A percentile compares a stretch with the other conserved stretches of the same genome.
Evolutionary conservation across 73 alveolate species (phyloP).

Genomic region (Paramecium sonneborni): DNA sequence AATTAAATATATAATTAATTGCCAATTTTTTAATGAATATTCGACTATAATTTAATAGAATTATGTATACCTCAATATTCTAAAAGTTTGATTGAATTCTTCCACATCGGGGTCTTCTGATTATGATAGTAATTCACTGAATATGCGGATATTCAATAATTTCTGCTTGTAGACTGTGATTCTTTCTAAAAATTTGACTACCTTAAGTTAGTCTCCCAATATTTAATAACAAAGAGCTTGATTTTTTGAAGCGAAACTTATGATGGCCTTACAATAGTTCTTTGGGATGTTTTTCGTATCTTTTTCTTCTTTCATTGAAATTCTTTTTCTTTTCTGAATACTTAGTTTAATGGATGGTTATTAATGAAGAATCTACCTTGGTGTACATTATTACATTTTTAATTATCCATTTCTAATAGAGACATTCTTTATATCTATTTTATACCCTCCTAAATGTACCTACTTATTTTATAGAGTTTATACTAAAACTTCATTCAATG

Average conservation of each 20-base stretch:
- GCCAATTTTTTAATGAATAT: background rate
- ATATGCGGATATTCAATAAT: background rate
- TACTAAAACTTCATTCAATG: background rate
- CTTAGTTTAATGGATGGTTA: background rate
- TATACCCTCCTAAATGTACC: background rate
- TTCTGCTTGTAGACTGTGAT: background rate
- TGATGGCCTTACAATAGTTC: conserved; percentile 50
- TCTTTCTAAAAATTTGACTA: conserved; percentile 5
- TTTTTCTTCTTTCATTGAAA: background rate
- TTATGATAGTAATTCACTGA: background rate
- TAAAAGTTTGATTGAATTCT: conserved; percentile 11
- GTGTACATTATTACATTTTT: background rate
- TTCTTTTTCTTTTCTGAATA: background rate
- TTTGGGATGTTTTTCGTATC: conserved; percentile 48
- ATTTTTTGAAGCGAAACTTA: conserved; percentile 28
- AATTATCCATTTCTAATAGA: background rate
- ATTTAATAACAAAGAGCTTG: background rate
- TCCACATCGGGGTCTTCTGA: conserved; percentile 18
- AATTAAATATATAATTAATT: conserved; percentile 9
- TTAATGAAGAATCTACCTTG: background rate
- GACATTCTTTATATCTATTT: background rate
- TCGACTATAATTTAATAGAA: background rate
- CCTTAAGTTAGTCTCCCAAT: conserved; percentile 6
- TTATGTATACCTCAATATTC: conserved; percentile 20
- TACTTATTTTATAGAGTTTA: background rate